Evolutionary conservation across 2,329 filamentous ascomycete species (phyloP), one percentile per base, ranked within the genome.

Genomic region (Nemania sp.): DNA sequence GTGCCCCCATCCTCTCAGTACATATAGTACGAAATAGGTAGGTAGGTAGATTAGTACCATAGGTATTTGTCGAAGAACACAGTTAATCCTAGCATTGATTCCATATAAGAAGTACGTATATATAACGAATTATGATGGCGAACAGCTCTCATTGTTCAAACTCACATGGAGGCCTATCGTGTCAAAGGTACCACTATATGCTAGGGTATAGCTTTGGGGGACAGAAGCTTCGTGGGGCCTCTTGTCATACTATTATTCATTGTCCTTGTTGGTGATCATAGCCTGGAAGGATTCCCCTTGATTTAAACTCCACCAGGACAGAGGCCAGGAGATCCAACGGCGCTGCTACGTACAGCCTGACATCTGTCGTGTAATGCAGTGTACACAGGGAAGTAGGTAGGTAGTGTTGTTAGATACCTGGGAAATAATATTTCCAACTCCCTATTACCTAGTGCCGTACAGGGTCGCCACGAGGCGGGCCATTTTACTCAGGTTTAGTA

Each of bases 401-500:
- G 4, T 29, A 29, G 25, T 29, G 25, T 29, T 4, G 7, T 3
- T 3, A 29, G 4, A 3, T 29, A 39, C 35, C 11, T 39, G 10
- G 39, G 49, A 29, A 45, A 50, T 54, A 18, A 49, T 40, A 48
- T 37, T 51, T 21, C 34, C 50, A 45, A 32, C 34, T 21, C 32
- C n/a, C 25, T 52, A 10, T 21, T 37, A 20, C 3, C 51, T 51
- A 45, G 49, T 54, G 40, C 47, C 21, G 46, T 48, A 54, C 59
- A 61, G 53, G 60, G 56, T 59, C 60, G 47, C 60, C 60, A 62
- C 56, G 56, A 62, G 60, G 60, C 37, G 51, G 37, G 37, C 46
- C 55, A 58, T 59, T 25, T 59, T 45, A 47, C 48, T 47, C 47
- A 52, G 20, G 51, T 45, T 39, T 46, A 59, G 29, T 48, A 49